Conservation (phyloP, 2,329 filamentous ascomycete species). For the Diplocarpon rosae region DNA sequence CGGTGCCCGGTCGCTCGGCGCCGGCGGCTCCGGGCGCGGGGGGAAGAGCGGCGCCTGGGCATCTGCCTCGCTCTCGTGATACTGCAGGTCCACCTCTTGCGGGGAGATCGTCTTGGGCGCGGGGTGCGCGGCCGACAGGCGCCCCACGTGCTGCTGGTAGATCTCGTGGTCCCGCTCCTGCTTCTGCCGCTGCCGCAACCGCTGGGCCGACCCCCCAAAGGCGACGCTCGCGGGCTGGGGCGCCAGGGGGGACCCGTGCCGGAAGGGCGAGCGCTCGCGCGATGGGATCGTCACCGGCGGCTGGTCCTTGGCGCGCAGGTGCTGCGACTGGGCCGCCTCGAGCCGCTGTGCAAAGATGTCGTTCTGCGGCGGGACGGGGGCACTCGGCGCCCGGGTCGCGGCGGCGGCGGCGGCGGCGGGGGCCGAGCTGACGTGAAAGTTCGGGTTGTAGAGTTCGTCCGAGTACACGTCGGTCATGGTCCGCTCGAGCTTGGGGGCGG, state of each 20-base stretch:
- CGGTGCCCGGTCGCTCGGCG: slow-evolving; percentile 32
- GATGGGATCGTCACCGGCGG: slow-evolving; percentile 33
- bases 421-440: slow-evolving; percentile 47
- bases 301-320: slow-evolving; percentile 49
- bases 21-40: slow-evolving; percentile 33
- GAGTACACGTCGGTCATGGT: slow-evolving; percentile 78
- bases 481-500: slow-evolving; percentile 66
- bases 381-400: slow-evolving; percentile 17
- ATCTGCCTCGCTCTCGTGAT: slow-evolving; percentile 63
- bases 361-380: slow-evolving; percentile 40
- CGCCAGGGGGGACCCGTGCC: slow-evolving; percentile 55
- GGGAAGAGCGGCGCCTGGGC: slow-evolving; percentile 65
- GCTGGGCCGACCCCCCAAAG: slow-evolving; percentile 34
- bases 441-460: slow-evolving; percentile 75
- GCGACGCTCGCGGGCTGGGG: slow-evolving; percentile 19
- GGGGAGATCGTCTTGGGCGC: slow-evolving; percentile 85
- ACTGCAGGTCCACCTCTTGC: slow-evolving; percentile 82
- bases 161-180: slow-evolving; percentile 44
- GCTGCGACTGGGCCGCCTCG: slow-evolving; percentile 67
- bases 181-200: slow-evolving; percentile 50
- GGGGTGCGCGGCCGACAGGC: slow-evolving; percentile 30
- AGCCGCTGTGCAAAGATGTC: slow-evolving; percentile 65
- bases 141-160: slow-evolving; percentile 31
- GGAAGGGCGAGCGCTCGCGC: slow-evolving; percentile 72
- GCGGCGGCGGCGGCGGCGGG: slow-evolving; percentile 35